These are phyloP conservation scores for Colletotrichum sp. DNA, from an alignment of 2,329 filamentous ascomycete species.

Conservation along the genomic window DNA sequence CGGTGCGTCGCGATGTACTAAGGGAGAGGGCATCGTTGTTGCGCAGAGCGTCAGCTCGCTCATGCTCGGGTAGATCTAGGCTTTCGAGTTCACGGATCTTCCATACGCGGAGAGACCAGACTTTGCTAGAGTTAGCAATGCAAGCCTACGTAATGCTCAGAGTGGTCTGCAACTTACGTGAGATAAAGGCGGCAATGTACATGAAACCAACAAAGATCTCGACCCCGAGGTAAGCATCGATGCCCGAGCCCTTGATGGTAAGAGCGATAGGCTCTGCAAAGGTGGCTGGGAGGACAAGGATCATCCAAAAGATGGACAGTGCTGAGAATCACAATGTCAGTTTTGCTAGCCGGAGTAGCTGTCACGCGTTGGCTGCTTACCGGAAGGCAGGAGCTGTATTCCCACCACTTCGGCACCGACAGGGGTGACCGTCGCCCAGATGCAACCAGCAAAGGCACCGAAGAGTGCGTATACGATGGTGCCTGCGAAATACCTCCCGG, in stretches of 20 bases:
- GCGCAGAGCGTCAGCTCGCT: not conserved
- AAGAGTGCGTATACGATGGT: constrained; percentile 75
- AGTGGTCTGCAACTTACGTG: constrained; percentile 31
- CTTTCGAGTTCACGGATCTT: constrained; percentile 19
- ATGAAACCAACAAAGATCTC: constrained; percentile 67
- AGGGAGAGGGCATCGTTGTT: constrained; percentile 1
- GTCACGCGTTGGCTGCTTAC: constrained; percentile 28
- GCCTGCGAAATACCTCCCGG: constrained; percentile 66
- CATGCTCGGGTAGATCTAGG: not conserved
- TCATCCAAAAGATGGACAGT: constrained; percentile 74
- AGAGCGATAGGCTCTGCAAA: constrained; percentile 71
- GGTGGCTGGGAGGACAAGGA: constrained; percentile 72
- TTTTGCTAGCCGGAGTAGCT: not conserved
- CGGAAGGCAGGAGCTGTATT: constrained; percentile 69
- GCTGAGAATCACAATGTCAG: constrained; percentile 29
- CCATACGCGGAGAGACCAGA: constrained; percentile 22
- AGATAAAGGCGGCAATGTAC: constrained; percentile 61
- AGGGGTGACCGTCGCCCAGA: constrained; percentile 73
- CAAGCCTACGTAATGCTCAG: accelerated
- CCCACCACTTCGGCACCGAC: constrained; percentile 79
- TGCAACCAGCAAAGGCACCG: constrained; percentile 72
- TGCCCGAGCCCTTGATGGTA: constrained; percentile 49
- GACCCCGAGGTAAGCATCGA: constrained; percentile 54
- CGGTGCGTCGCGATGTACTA: not conserved
- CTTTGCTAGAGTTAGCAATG: not conserved